A percentile compares a stretch with the other conserved stretches of the same genome.
These are phyloP conservation scores for Aspergillus sclerotiicarbonarius DNA, from an alignment of 495 filamentous ascomycete genomes.

Conservation along the genomic window DNA sequence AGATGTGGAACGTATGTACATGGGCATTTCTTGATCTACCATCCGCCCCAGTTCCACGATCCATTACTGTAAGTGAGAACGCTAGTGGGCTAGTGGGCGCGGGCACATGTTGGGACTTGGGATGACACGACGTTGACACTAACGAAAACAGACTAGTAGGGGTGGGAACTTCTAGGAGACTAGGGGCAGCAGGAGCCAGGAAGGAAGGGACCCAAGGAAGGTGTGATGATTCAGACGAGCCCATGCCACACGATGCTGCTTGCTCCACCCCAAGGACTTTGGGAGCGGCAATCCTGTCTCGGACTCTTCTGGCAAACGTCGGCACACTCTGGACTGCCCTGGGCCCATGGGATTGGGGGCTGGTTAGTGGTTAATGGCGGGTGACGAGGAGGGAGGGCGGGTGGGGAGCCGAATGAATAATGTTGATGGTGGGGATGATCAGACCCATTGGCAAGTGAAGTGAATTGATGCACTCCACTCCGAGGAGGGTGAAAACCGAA, in stretches of 20 bases:
- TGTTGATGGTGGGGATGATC: slow-evolving; percentile 25
- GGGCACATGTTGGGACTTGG: slow-evolving; percentile 33
- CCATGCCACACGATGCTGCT: slow-evolving; percentile 20
- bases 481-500: too few species aligned
- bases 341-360: slow-evolving; percentile 7
- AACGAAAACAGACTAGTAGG: slow-evolving; percentile 37
- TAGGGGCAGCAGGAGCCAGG: neutral
- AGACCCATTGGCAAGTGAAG: slow-evolving; percentile 16
- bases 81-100: slow-evolving; percentile 6
- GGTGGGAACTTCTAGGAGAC: neutral
- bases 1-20: slow-evolving; percentile 15
- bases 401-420: slow-evolving; percentile 10
- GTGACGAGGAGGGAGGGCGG: neutral
- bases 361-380: neutral
- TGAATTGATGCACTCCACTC: slow-evolving; percentile 1
- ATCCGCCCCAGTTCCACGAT: slow-evolving; percentile 43
- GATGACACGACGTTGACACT: slow-evolving; percentile 48
- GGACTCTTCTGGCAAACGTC: neutral
- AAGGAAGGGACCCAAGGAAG: slow-evolving; percentile 10
- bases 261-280: slow-evolving; percentile 18
- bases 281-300: slow-evolving; percentile 14
- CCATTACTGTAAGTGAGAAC: slow-evolving; percentile 21
- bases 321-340: slow-evolving; percentile 6
- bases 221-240: slow-evolving; percentile 34
- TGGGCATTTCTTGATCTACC: slow-evolving; percentile 33